Percentiles rank a stretch among this genome's conserved stretches.
Evolutionary conservation across 2,329 filamentous ascomycete species (phyloP).

Genomic region (Phoma sp.): DNA sequence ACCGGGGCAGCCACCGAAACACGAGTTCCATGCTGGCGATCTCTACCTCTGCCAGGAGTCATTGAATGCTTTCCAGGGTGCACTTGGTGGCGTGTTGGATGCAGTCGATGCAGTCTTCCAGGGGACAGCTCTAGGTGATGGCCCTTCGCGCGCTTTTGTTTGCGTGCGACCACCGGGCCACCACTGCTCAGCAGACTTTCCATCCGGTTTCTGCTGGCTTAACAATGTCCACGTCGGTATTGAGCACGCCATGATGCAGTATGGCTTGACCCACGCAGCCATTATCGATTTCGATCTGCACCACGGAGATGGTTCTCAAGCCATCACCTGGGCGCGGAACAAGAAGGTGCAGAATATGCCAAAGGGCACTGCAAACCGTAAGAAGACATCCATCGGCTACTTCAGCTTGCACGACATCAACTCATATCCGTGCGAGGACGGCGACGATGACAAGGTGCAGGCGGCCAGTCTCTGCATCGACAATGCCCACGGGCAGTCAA

Average conservation of each 20-base stretch:
- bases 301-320: slow-evolving; percentile 76
- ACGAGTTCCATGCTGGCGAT: slow-evolving; percentile 83
- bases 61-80: slow-evolving; percentile 84
- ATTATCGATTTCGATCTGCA: slow-evolving; percentile 60
- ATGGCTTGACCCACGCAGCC: slow-evolving; percentile 90
- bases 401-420: slow-evolving; percentile 99
- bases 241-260: slow-evolving; percentile 81
- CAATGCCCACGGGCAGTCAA: slow-evolving; percentile 88
- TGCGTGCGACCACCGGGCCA: slow-evolving; percentile 93
- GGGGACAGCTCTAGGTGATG: slow-evolving; percentile 52
- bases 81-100: slow-evolving; percentile 90
- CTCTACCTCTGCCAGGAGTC: slow-evolving; percentile 90
- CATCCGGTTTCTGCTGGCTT: slow-evolving; percentile 97
- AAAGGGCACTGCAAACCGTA: slow-evolving; percentile 77
- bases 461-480: slow-evolving; percentile 95
- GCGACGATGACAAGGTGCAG: slow-evolving; percentile 91
- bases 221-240: slow-evolving; percentile 99
- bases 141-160: slow-evolving; percentile 83
- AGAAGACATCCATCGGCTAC: slow-evolving; percentile 90
- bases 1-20: slow-evolving; percentile 62
- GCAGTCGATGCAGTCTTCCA: slow-evolving; percentile 86
- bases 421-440: slow-evolving; percentile 93
- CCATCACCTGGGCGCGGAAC: slow-evolving; percentile 92
- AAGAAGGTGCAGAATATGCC: slow-evolving; percentile 67
- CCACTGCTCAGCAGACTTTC: slow-evolving; percentile 87